phyloP scores from a whole-genome alignment of 352 stramenopile species.

The Globisporangium barbulae region DNA sequence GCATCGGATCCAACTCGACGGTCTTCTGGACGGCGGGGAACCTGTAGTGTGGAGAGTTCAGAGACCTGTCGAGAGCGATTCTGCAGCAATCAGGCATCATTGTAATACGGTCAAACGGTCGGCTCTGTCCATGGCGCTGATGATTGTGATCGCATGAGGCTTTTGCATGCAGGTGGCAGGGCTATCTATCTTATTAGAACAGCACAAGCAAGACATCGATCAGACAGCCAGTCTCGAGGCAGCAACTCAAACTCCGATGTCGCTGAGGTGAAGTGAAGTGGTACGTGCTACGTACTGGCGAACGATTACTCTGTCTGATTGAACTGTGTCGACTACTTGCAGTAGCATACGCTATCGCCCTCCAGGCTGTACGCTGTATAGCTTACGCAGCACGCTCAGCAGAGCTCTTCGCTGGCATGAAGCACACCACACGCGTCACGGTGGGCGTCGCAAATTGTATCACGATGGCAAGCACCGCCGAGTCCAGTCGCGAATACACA shows the following conservation, averaged over 20 bases:
- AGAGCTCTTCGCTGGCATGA: neutral
- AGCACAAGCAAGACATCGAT: neutral
- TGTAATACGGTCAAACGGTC: neutral
- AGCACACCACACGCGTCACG: neutral
- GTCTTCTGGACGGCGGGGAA: constrained; percentile 61
- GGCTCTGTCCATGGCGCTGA: neutral
- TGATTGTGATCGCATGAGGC: neutral
- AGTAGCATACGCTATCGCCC: neutral
- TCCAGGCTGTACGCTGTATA: neutral
- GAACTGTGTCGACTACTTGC: neutral
- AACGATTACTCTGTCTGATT: neutral
- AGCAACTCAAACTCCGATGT: neutral
- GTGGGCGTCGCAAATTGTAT: neutral
- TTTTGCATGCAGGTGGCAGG: neutral
- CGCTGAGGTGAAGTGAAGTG: neutral
- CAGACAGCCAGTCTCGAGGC: neutral
- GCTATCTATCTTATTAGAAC: neutral
- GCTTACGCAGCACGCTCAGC: neutral
- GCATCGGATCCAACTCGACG: constrained; percentile 65
- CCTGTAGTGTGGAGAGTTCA: constrained; percentile 6
- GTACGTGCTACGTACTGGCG: neutral
- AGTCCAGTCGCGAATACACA: neutral
- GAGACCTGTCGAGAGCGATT: neutral
- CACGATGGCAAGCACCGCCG: neutral
- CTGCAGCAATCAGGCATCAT: neutral